Evolutionary conservation across 116 monocot genomes (phyloP).

Genomic region (Cymodocea nodosa): DNA sequence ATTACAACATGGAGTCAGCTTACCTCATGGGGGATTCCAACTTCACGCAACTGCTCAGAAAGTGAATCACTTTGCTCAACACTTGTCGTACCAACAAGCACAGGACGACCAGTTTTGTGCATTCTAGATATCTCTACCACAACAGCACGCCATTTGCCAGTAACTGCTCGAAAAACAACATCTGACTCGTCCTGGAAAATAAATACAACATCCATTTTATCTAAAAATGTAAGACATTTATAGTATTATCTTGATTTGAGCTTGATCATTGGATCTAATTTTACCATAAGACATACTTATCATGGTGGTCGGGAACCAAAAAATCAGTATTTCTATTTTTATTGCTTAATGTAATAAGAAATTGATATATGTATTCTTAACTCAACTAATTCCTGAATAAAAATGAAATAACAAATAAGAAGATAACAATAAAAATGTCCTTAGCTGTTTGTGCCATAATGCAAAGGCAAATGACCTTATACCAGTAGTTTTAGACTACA

Average conservation of each 20-base stretch:
- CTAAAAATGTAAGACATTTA: no score
- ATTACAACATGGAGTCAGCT: neutral
- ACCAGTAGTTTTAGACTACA: no score
- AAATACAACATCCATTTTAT: neutral
- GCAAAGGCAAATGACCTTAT: no score
- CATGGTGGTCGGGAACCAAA: neutral
- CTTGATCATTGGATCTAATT: neutral
- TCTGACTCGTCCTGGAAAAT: slow-evolving; percentile 91
- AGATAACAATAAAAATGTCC: no score
- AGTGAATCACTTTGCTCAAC: slow-evolving; percentile 97
- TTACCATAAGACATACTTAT: neutral
- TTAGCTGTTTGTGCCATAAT: no score
- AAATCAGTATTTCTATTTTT: neutral
- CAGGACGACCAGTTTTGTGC: slow-evolving; percentile 90
- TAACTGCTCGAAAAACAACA: slow-evolving; percentile 90
- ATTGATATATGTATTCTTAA: no score
- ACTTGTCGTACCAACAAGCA: slow-evolving; percentile 99
- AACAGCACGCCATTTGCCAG: slow-evolving; percentile 94
- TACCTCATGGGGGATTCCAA: slow-evolving; percentile 93
- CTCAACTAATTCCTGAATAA: no score
- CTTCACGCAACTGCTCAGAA: slow-evolving; percentile 70
- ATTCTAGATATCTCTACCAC: slow-evolving; percentile 95
- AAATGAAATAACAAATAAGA: no score
- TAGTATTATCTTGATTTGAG: neutral
- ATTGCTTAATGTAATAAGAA: no score